Evolutionary conservation across 352 stramenopile species (phyloP).

Genomic region (Phytophthora niederhauseri): DNA sequence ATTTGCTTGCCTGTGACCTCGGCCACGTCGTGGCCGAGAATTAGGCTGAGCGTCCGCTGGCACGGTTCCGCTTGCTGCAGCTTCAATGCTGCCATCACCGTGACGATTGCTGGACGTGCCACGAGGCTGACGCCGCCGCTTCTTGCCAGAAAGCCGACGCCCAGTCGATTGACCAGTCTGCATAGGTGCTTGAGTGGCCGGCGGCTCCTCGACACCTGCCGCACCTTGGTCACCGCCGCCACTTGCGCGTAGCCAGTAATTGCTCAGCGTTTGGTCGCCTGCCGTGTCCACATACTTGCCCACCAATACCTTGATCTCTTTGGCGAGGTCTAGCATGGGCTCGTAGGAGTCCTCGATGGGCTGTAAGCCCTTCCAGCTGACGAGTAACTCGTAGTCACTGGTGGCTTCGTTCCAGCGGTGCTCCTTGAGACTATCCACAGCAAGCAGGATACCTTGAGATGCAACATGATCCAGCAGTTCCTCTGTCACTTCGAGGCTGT

Average conservation of each 20-base stretch:
- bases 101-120: no score
- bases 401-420: neutral
- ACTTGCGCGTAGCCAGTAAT: neutral
- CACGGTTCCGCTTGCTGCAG: no score
- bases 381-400: conserved; percentile 1
- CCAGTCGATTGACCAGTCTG: no score
- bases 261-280: neutral
- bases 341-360: neutral
- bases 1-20: no score
- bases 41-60: no score
- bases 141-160: no score
- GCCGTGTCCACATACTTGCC: neutral
- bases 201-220: no score
- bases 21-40: no score
- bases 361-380: neutral
- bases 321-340: neutral
- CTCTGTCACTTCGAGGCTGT: neutral
- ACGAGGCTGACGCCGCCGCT: no score
- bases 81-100: no score
- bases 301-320: neutral
- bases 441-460: conserved; percentile 7
- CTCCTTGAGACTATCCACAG: neutral
- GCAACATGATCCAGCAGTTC: conserved; percentile 9
- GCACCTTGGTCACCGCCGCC: no score
- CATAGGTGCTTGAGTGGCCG: no score